Base-by-base conservation (phyloP, 495 filamentous ascomycete species). In the Usnea hakonensis region DNA sequence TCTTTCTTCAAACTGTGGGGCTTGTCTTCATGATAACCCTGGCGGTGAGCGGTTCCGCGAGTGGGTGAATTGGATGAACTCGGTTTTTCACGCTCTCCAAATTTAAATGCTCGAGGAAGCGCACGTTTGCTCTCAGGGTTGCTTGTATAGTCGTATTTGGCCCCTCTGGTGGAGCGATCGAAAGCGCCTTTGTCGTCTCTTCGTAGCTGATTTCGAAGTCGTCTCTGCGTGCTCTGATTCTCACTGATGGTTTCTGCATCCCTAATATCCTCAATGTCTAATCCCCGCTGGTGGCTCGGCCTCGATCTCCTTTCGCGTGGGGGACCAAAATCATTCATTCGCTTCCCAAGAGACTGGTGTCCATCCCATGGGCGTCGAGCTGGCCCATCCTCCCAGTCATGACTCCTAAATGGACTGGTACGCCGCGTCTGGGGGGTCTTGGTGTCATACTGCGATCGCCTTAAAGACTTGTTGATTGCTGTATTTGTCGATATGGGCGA, bases 391-490 rank as follows among this genome's bases (percentile, higher is more conserved):
- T 52, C 36, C 13, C 36, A 11, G 28, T 4, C 2, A n/a, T 36
- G 8, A 30, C 21, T 32, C 36, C 37, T 44, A 21, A 35, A 21
- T 58, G 23, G 38, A 37, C 38, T 41, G 6, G 41, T 38, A 30
- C 28, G 40, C 33, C 41, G 9, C 21, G 43, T 53, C 35, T 52
- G 41, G 40, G 46, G 26, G 36, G 55, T 53, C 2, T n/a, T 19
- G 5, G 1, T 33, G 33, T 44, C 46, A 55, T 55, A 48, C 26
- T 56, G 57, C 28, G 65, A 62, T 55, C 40, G 61, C 35, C 65
- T 58, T 5, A 67, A 56, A 36, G 62, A 64, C 38, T 55, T 54
- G 28, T 67, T 64, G 41, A 67, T 67, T 55, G 65, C 65, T 55
- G 65, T 61, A 57, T 67, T 67, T 14, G 63, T 65, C 16, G 62